Percentiles rank a stretch among this genome's conserved stretches.
phyloP scores from a whole-genome alignment of 495 filamentous ascomycete genomes.

The Lasiosphaeriaceae sp. region DNA sequence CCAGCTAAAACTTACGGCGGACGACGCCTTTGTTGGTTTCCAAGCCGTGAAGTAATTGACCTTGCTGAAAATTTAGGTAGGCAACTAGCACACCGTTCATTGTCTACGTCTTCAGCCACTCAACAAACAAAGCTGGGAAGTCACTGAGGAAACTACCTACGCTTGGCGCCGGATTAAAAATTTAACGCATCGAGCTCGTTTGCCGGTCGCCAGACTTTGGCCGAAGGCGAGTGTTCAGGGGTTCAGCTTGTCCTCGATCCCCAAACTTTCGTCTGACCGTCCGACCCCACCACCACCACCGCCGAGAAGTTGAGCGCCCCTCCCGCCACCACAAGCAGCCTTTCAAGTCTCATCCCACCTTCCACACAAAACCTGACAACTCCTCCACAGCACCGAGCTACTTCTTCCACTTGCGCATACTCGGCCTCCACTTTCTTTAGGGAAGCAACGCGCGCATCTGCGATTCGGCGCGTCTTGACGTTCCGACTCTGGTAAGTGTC shows the following conservation, averaged over 20 bases:
- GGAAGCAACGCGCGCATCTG: not conserved
- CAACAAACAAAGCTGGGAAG: too few relatives aligned
- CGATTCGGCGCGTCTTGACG: not conserved
- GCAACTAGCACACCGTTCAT: too few relatives aligned
- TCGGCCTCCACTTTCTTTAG: not conserved
- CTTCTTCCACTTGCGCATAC: not conserved
- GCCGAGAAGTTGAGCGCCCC: not conserved
- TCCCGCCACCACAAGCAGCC: not conserved
- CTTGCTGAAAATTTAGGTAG: too few relatives aligned
- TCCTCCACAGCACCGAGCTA: not conserved
- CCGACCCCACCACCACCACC: constrained; percentile 1
- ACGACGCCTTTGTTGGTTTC: too few relatives aligned
- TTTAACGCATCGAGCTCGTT: too few relatives aligned
- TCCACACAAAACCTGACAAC: not conserved
- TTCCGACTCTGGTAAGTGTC: not conserved
- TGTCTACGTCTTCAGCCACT: too few relatives aligned
- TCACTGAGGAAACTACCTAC: too few relatives aligned
- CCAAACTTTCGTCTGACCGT: not conserved
- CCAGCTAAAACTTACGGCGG: too few relatives aligned
- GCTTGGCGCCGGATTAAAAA: too few relatives aligned
- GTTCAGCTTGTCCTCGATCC: not conserved
- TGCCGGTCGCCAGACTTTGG: too few relatives aligned
- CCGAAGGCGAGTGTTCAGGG: too few relatives aligned
- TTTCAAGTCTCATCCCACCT: not conserved
- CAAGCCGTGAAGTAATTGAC: too few relatives aligned